These are phyloP conservation scores for Phialocephala subalpina DNA, from an alignment of 2,329 filamentous ascomycete genomes.

Conservation along the genomic window DNA sequence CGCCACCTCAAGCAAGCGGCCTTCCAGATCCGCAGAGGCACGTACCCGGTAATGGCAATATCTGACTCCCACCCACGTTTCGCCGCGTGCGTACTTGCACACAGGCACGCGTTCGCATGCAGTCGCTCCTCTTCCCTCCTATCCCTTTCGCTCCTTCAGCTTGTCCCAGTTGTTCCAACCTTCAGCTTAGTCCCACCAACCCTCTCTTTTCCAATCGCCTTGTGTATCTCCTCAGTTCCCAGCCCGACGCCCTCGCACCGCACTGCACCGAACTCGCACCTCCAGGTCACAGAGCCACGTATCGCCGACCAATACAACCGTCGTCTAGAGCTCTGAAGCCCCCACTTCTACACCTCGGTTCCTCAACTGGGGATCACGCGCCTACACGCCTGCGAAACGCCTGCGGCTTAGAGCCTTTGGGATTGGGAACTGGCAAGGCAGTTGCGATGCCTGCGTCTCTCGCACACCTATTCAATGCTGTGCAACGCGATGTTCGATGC, in stretches of 20 bases:
- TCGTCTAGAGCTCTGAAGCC: conserved; percentile 13
- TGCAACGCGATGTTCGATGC: conserved; percentile 37
- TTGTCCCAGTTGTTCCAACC: conserved; percentile 16
- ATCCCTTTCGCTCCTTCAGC: conserved; percentile 14
- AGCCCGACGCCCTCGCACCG: conserved; percentile 14
- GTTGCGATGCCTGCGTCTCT: conserved; percentile 11
- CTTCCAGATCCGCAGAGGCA: conserved; percentile 31
- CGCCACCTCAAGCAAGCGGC: conserved; percentile 21
- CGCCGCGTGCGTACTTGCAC: conserved; percentile 42
- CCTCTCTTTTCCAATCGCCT: conserved; percentile 14
- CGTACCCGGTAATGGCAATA: conserved; percentile 33
- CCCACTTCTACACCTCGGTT: conserved; percentile 14
- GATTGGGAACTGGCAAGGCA: conserved; percentile 24
- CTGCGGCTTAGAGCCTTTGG: background rate
- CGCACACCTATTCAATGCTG: conserved; percentile 27
- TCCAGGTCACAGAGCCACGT: conserved; percentile 28
- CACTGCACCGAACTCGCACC: conserved; percentile 11
- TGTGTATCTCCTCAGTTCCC: conserved; percentile 12
- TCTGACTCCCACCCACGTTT: conserved; percentile 42
- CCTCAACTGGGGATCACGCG: conserved; percentile 29
- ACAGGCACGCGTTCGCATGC: conserved; percentile 44
- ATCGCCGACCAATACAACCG: conserved; percentile 37
- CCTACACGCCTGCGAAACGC: conserved; percentile 7
- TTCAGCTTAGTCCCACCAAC: conserved; percentile 17
- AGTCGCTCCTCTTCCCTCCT: conserved; percentile 20